phyloP scores from a whole-genome alignment of 345 rosid genomes.

The Eucalyptus microcorys region DNA sequence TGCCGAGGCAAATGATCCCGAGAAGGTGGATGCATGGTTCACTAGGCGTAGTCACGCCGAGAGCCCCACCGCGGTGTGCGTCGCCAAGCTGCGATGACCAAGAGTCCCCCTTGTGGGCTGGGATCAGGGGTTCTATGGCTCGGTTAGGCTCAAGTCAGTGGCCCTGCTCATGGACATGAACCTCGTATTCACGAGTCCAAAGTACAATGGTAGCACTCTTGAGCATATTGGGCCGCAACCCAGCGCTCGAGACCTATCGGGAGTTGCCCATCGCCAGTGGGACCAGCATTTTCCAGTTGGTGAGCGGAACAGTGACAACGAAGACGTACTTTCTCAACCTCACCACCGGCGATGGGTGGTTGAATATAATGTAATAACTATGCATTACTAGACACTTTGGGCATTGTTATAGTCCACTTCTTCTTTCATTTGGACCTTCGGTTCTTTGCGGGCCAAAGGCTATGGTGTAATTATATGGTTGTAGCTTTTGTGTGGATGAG shows the following conservation, averaged over 20 bases:
- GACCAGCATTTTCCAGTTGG: slow-evolving; percentile 48
- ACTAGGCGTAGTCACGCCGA: not conserved
- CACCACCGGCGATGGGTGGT: slow-evolving; percentile 15
- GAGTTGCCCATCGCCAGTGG: slow-evolving; percentile 30
- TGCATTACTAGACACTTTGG: slow-evolving; percentile 10
- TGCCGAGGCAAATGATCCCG: not conserved
- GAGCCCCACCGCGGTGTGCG: slow-evolving; percentile 34
- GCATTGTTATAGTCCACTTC: not conserved
- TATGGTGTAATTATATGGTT: too few relatives aligned
- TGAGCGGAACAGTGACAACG: slow-evolving; percentile 50
- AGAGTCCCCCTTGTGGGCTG: slow-evolving; percentile 34
- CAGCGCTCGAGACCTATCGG: not conserved
- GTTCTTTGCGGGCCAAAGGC: too few relatives aligned
- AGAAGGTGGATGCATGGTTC: not conserved
- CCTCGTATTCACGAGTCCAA: slow-evolving; percentile 36
- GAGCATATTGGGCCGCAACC: slow-evolving; percentile 23
- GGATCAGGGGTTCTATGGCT: slow-evolving; percentile 38
- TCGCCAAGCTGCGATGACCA: slow-evolving; percentile 26
- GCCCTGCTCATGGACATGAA: slow-evolving; percentile 1
- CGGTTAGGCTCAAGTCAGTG: not conserved
- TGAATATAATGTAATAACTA: not conserved
- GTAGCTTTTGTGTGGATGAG: too few relatives aligned
- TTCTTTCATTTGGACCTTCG: too few relatives aligned
- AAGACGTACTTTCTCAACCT: slow-evolving; percentile 27
- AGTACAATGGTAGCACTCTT: slow-evolving; percentile 58